Percentiles rank a stretch among this genome's conserved stretches.
phyloP scores from a whole-genome alignment of 306 rosid genomes.

The Glycyrrhiza uralensis region DNA sequence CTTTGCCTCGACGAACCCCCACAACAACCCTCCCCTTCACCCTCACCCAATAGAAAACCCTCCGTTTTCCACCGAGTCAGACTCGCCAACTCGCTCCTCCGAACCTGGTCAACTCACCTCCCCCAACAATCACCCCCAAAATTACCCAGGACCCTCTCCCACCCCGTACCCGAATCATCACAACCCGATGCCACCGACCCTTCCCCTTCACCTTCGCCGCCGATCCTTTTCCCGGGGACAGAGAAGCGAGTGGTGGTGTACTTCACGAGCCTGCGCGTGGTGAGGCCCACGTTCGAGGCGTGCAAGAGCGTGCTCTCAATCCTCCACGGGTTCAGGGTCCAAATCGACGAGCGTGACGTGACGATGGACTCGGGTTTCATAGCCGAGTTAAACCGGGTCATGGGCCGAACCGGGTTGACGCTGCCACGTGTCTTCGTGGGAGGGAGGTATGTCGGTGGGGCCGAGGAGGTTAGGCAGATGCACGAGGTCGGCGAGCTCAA shows the following conservation, averaged over 20 bases:
- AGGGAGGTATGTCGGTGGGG: slow-evolving; percentile 79
- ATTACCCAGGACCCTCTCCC: slow-evolving; percentile 2
- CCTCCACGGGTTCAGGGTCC: slow-evolving; percentile 67
- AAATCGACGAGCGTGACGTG: slow-evolving; percentile 87
- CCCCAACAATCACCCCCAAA: background rate
- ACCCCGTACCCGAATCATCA: background rate
- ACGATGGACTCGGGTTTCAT: slow-evolving; percentile 68
- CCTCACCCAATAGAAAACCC: slow-evolving; percentile 25
- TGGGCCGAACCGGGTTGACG: slow-evolving; percentile 37
- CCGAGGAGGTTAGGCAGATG: slow-evolving; percentile 63
- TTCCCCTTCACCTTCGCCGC: background rate
- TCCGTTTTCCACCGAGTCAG: slow-evolving; percentile 76
- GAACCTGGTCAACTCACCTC: slow-evolving; percentile 39
- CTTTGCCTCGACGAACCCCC: slow-evolving; percentile 62
- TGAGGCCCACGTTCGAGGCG: slow-evolving; percentile 70
- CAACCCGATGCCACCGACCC: background rate
- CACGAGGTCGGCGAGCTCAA: slow-evolving; percentile 84
- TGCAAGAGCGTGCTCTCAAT: slow-evolving; percentile 76
- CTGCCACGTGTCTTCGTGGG: slow-evolving; percentile 76
- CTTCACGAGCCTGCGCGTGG: slow-evolving; percentile 86
- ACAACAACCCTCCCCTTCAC: slow-evolving; percentile 5
- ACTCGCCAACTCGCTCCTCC: slow-evolving; percentile 58
- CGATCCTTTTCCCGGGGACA: slow-evolving; percentile 42
- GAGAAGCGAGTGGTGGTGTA: slow-evolving; percentile 79
- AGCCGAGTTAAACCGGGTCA: slow-evolving; percentile 51